Evolutionary conservation across 2,329 filamentous ascomycete genomes (phyloP).

Genomic region (Pestalotiopsis sp.): DNA sequence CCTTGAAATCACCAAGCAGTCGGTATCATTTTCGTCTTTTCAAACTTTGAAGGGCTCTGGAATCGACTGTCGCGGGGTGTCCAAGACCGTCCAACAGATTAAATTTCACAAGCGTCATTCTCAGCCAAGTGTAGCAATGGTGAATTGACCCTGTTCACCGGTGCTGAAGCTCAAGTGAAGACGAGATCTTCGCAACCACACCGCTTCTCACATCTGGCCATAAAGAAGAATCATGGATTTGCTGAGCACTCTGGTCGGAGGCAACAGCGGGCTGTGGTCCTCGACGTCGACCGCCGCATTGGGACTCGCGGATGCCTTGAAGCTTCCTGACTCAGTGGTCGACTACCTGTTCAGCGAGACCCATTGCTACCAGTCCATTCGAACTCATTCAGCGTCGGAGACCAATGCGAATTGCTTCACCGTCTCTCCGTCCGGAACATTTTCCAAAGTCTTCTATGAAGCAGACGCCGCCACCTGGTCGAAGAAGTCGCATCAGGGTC

Average conservation of each 20-base stretch:
- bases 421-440: slow-evolving; percentile 50
- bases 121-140: background rate
- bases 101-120: background rate
- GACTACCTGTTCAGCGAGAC: slow-evolving; percentile 31
- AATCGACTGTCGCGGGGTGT: background rate
- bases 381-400: slow-evolving; percentile 39
- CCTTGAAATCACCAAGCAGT: background rate
- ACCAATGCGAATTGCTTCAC: slow-evolving; percentile 57
- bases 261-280: slow-evolving; percentile 20
- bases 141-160: background rate
- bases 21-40: background rate
- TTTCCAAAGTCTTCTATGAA: slow-evolving; percentile 49
- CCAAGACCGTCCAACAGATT: accelerated
- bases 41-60: background rate
- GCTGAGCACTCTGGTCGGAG: slow-evolving; percentile 21
- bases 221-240: slow-evolving; percentile 21
- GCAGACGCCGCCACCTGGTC: slow-evolving; percentile 28
- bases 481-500: slow-evolving; percentile 43
- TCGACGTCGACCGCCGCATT: slow-evolving; percentile 22
- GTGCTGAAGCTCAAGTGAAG: background rate
- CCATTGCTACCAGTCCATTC: slow-evolving; percentile 47
- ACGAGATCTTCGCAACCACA: background rate
- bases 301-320: slow-evolving; percentile 25
- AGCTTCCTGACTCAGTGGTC: slow-evolving; percentile 22
- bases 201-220: background rate